Evolutionary conservation across 805 yeast genomes (phyloP).

Genomic region (Wickerhamiella lipophila): DNA sequence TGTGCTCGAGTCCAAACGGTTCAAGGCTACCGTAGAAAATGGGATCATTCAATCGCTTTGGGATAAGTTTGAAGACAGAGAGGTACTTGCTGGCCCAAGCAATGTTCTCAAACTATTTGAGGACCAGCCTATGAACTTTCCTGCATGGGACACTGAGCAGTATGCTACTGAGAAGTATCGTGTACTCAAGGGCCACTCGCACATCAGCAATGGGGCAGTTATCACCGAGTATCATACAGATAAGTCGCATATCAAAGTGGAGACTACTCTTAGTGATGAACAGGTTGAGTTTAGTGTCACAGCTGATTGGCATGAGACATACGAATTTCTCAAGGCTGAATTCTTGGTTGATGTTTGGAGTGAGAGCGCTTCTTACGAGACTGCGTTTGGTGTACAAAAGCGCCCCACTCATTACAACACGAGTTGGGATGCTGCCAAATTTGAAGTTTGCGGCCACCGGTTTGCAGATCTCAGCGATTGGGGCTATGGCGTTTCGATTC

Average conservation of each 20-base stretch:
- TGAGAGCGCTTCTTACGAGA: conserved; percentile 77
- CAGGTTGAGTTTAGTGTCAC: conserved; percentile 41
- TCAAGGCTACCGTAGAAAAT: conserved; percentile 49
- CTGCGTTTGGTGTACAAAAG: conserved; percentile 82
- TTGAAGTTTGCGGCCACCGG: conserved; percentile 89
- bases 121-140: conserved; percentile 83
- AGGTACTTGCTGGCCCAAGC: conserved; percentile 61
- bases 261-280: conserved; percentile 31
- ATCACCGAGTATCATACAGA: conserved; percentile 14
- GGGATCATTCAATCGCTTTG: conserved; percentile 50
- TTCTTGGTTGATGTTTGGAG: conserved; percentile 76
- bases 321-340: conserved; percentile 84
- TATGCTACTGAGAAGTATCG: conserved; percentile 68
- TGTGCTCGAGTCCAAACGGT: conserved; percentile 46
- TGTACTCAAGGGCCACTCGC: conserved; percentile 24
- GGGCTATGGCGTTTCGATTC: conserved; percentile 71
- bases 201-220: neutral
- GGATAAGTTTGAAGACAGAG: conserved; percentile 48
- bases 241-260: conserved; percentile 16
- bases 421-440: conserved; percentile 91
- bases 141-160: conserved; percentile 96
- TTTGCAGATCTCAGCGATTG: conserved; percentile 84
- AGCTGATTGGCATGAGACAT: conserved; percentile 79
- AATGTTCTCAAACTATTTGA: conserved; percentile 73
- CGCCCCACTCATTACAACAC: conserved; percentile 94